These are phyloP conservation scores for Aspergillus ellipticus DNA, from an alignment of 495 filamentous ascomycete genomes.

Conservation along the genomic window DNA sequence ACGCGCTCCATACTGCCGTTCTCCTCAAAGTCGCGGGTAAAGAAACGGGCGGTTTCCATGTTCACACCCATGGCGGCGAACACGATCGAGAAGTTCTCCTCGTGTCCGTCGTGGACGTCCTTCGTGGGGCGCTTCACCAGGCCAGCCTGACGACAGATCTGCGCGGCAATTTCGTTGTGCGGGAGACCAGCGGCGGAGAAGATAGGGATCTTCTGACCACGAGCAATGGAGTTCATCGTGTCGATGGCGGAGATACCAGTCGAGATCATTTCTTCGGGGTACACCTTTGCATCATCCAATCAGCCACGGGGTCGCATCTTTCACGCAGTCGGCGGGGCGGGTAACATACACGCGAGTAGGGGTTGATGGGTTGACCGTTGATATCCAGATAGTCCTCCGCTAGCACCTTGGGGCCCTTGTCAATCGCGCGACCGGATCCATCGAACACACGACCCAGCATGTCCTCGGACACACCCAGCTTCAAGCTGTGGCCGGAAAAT, in stretches of 20 bases:
- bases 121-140: slow-evolving; percentile 88
- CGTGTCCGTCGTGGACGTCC: slow-evolving; percentile 92
- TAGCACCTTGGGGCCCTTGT: slow-evolving; percentile 97
- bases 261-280: slow-evolving; percentile 99
- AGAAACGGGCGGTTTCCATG: slow-evolving; percentile 97
- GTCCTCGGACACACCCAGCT: slow-evolving; percentile 97
- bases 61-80: slow-evolving; percentile 99
- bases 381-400: slow-evolving; percentile 98
- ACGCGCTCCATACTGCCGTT: slow-evolving; percentile 97
- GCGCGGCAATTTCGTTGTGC: slow-evolving; percentile 97
- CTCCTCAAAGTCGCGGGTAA: slow-evolving; percentile 98
- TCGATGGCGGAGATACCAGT: slow-evolving; percentile 99
- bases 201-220: slow-evolving; percentile 99
- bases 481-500: slow-evolving; percentile 93
- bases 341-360: slow-evolving; percentile 87
- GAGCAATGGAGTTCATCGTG: slow-evolving; percentile 99
- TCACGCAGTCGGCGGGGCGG: not conserved
- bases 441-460: slow-evolving; percentile 99
- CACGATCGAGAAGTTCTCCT: slow-evolving; percentile 99
- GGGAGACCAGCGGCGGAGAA: slow-evolving; percentile 98
- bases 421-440: slow-evolving; percentile 93
- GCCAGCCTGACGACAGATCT: slow-evolving; percentile 94
- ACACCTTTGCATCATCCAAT: slow-evolving; percentile 56
- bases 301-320: slow-evolving; percentile 9
- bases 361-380: slow-evolving; percentile 99